phyloP scores from a whole-genome alignment of 2,329 filamentous ascomycete genomes.

The Fusarium tuaranense region DNA sequence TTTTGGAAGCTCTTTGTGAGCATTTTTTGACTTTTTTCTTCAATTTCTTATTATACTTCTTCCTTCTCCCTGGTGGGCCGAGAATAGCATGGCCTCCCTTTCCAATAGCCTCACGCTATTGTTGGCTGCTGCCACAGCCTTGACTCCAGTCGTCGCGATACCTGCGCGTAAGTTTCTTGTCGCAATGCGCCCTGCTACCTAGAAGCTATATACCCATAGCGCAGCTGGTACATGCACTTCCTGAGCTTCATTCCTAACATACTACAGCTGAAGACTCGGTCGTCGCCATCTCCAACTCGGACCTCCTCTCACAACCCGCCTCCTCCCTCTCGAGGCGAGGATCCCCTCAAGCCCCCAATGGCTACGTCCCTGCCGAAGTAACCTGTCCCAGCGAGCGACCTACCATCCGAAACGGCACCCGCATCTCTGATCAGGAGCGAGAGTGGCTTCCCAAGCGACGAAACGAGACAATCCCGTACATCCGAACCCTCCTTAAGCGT shows the following conservation, averaged over 20 bases:
- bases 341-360: slow-evolving; percentile 52
- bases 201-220: background rate
- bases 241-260: slow-evolving; percentile 17
- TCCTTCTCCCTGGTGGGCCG: background rate
- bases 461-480: slow-evolving; percentile 78
- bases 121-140: slow-evolving; percentile 40
- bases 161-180: slow-evolving; percentile 33
- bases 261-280: slow-evolving; percentile 30
- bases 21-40: slow-evolving; percentile 1
- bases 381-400: slow-evolving; percentile 79
- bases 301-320: slow-evolving; percentile 20
- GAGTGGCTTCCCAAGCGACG: slow-evolving; percentile 80
- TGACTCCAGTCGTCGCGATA: slow-evolving; percentile 33
- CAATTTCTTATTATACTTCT: background rate
- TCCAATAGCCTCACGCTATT: slow-evolving; percentile 40
- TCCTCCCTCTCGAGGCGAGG: slow-evolving; percentile 41
- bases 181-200: background rate
- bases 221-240: background rate
- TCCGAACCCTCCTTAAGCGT: slow-evolving; percentile 78
- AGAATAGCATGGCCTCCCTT: slow-evolving; percentile 36
- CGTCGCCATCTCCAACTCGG: slow-evolving; percentile 31
- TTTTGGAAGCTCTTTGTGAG: background rate
- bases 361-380: slow-evolving; percentile 77
- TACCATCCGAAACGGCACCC: slow-evolving; percentile 70
- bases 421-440: slow-evolving; percentile 76